Base-by-base conservation (phyloP, 257 asterid genomes). In the Nemophila menziesii region DNA sequence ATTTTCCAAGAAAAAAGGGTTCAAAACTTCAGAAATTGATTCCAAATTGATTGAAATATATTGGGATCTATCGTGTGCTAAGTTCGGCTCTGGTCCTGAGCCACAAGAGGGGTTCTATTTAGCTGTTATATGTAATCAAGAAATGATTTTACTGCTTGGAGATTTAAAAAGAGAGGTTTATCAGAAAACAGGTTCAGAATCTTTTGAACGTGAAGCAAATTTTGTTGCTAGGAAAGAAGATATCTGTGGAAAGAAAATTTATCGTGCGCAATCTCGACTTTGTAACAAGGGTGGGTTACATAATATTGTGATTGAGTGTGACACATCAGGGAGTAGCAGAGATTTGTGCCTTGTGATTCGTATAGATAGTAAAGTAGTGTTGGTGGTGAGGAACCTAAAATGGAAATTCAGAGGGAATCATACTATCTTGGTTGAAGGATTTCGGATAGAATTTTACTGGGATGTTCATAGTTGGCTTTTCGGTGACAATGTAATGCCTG, bases 391-490 rank as follows among this genome's bases (percentile, higher is more conserved):
- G 44, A 66, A 57, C 26, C 75, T 82, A 1, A 55, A 58, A 49
- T 82, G 92, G 94, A 82, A 79, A 40, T 82, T 82, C 43, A 51
- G 84, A 29, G 94, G 94, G 10, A 82, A 82, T 20, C 46, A 61
- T 2, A 70, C 69, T 6, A 69, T 82, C 17, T 11, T 66, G 70
- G 83, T 82, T 9, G 94, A 78, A 46, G 92, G 94, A 8, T 16
- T 61, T 56, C 65, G 67, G 0, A 78, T 82, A 16, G 74, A 78
- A 19, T 72, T 78, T 8, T 82, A 66, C 27, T 73, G 94, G 94
- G 94, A 82, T 60, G 94, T 78, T 21, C 72, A 78, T 39, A 61
- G 68, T 45, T 82, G 93, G 93, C 71, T 82, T 11, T 82, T 78
- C n/a, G n/a, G n/a, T 22, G 77, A 71, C 0, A 49, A 53, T 19